Base-by-base conservation (phyloP, 805 yeast genomes). In the Starmera pachycereana region DNA sequence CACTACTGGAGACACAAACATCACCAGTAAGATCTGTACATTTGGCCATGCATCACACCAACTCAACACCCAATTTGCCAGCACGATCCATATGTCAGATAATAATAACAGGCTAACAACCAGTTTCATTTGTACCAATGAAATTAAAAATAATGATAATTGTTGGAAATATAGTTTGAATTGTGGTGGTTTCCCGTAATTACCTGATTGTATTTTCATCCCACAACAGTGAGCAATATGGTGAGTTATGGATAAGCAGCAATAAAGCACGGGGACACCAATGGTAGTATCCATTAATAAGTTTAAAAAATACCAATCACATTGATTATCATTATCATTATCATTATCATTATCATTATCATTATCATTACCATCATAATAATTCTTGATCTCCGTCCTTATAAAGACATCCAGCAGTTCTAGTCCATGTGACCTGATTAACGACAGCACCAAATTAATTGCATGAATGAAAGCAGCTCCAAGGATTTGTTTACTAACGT, bases 261-360 rank as follows among this genome's bases (percentile, higher is more conserved):
- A 58, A 76, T 85, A 83, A 22, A 83, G 62, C 3, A 90, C 73
- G 7, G 94, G 94, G 3, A 90, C 90, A 1, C 98, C 98, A 7
- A 89, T 71, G 0, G 98, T 90, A 33, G 97, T 89, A 58, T 90
- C 98, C 55, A 90, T 74, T 27, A 90, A 69, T 32, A 90, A 72
- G 52, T 85, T 90, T 40, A 92, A 65, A 54, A 90, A 90, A 63
- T 92, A 90, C 92, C 96, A 92, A 50, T 86, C 90, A 60, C 97
- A 92, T 8, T 96, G 95, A 45, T 79, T 80, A 37, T 71, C 74
- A 31, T 65, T 71, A 4, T 56, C 63, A 2, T 22, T n/a, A n/a
- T n/a, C n/a, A 45, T 79, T 80, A 37, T 71, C 74, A 31, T 65
- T 71, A 4, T 56, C 63, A 45, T 79, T 80, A 37, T 71, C 74